Evolutionary conservation across 1,284 basidiomycete genomes (phyloP), one percentile per base, ranked within the genome.

Genomic region (Cerioporus squamosus): DNA sequence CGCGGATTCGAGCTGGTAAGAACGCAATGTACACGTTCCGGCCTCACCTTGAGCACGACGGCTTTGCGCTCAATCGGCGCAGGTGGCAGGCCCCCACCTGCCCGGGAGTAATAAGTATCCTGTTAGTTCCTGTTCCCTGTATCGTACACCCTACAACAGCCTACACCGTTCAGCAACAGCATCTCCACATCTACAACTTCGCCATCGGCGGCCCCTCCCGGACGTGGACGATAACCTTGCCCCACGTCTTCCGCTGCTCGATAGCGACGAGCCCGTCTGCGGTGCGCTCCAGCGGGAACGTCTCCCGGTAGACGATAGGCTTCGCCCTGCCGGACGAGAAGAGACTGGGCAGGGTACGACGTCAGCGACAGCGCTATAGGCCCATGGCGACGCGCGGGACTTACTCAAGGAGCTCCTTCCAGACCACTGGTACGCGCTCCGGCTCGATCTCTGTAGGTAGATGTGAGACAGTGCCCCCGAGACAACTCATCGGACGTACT

Each of bases 191-290:
- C 43, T 65, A 80, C 61, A 80, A 55, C 64, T 71, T 79, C 3
- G 74, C 70, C 49, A 50, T 61, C 2, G 53, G n/a, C n/a, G 72
- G 68, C 26, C 82, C 79, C 29, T 81, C 76, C 55, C 80, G 80
- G 36, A 98, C 74, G 39, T 81, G 80, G 1, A 94, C 83, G 20
- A 97, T 79, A 0, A 84, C 92, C 74, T 98, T 98, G 1, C 96
- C 97, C 93, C 94, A 98, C 2, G 95, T 97, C 77, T 94, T 87
- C 58, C 97, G 79, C 53, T 81, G 80, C 68, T 94, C 88, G 12
- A 98, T 77, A 4, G 85, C 85, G 33, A 78, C 78, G 12, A 98
- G 79, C 0, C 94, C 96, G 1, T 85, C 81, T 9, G 77, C 74
- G 5, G 90, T 70, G 23, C 73, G 74, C 20, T 86, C 84, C 5